phyloP scores from a whole-genome alignment of 2,329 filamentous ascomycete species.

The Fusarium sp. region DNA sequence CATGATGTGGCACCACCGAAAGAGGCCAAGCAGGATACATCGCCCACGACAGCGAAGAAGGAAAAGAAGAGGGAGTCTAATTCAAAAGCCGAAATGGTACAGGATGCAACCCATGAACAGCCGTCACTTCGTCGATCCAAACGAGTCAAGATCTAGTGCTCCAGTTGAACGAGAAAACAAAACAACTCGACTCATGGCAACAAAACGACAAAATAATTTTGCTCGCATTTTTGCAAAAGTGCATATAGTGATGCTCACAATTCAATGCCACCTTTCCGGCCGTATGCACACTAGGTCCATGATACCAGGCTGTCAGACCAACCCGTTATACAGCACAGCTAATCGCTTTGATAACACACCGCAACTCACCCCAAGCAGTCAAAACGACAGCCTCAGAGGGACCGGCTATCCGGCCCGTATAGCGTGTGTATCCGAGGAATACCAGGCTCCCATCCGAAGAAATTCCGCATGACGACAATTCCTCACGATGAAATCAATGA shows the following conservation, averaged over 20 bases:
- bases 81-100: conserved; percentile 7
- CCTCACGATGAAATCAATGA: conserved; percentile 15
- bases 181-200: not conserved
- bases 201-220: not conserved
- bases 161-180: not conserved
- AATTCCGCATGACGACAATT: conserved; percentile 34
- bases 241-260: not conserved
- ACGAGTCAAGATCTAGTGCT: conserved; percentile 32
- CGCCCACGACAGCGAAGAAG: conserved; percentile 5
- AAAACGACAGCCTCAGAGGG: conserved; percentile 3
- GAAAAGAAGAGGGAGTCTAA: conserved; percentile 41
- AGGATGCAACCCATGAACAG: conserved; percentile 28
- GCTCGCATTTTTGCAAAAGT: not conserved
- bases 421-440: conserved; percentile 42
- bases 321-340: not conserved
- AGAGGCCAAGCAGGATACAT: conserved; percentile 11
- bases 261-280: not conserved
- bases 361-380: conserved; percentile 6
- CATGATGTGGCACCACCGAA: conserved; percentile 13
- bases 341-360: conserved; percentile 4
- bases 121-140: conserved; percentile 43
- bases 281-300: not conserved
- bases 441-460: conserved; percentile 40
- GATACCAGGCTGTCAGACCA: not conserved
- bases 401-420: conserved; percentile 41